Evolutionary conservation across 352 stramenopile species (phyloP), one percentile per base, ranked within the genome.

Genomic region (Phytophthora litchii): DNA sequence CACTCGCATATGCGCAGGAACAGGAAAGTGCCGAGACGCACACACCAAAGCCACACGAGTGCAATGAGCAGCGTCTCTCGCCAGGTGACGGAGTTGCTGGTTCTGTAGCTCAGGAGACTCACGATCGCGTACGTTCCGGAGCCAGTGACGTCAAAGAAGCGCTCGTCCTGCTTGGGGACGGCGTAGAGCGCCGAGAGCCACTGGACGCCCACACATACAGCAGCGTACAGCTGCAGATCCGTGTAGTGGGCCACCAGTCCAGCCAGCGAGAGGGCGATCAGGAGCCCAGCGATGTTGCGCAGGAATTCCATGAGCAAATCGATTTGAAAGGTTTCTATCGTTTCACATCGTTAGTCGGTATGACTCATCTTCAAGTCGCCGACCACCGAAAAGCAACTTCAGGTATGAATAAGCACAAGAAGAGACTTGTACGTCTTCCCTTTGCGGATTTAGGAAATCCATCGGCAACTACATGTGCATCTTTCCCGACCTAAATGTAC

Each of bases 91-190:
- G 46, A 11, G 1, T 31, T 16, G 29, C 49, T 66, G 9, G 61
- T 29, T 1, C 23, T 46, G 34, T 74, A 80, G 38, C 72, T 75
- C 14, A 88, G 53, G 21, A 87, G 54, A 27, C 80, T 83, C 25
- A 94, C 69, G 2, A 60, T 48, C 23, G 76, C 80, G 60, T 89
- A 92, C 19, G 88, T 95, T 25, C 74, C 48, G n/a, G 86, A 80
- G 40, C 88, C 88, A 14, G 84, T 94, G 44, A 95, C 64, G 60
- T 96, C 88, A 60, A 92, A 94, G 58, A 85, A 91, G 14, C 69
- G 84, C 61, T 96, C 88, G 51, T 85, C 78, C 32, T 91, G 67
- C 34, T 74, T 76, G 21, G 84, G 84, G 23, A 93, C 67, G 14
- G 78, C 80, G 63, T 91, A 80, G 25, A 91, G 34, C n/a, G 74